Base-by-base conservation (phyloP, 2,329 filamentous ascomycete genomes). In the Exophiala calicioides region DNA sequence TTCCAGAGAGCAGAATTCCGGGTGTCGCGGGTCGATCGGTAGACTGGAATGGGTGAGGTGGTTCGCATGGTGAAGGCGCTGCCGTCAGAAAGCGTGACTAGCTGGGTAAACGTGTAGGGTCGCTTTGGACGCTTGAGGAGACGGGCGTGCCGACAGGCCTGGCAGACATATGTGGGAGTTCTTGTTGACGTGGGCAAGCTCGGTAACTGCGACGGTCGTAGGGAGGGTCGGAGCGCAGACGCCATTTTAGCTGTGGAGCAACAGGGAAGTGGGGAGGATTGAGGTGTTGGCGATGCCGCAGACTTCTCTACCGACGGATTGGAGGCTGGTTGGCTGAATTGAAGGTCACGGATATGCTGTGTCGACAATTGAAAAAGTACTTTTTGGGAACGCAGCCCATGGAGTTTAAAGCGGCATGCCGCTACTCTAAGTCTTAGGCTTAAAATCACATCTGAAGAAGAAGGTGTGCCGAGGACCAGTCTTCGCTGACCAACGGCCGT, bases 61-160 rank as follows among this genome's bases (percentile, higher is more conserved):
- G 73, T 76, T 57, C 73, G 73, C 57, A 74, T 71, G 13, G 67
- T 68, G 64, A 73, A 97, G 50, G 90, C 86, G 62, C 82, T 87
- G 60, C 93, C 93, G 74, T 98, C 93, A 30, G 86, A 88, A 56
- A 97, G 85, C 43, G 90, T 90, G 58, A 98, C 78, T 51, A 98
- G 80, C 72, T 98, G 93, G n/a, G 91, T 96, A 77, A 96, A 97
- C 58, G 85, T 88, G 77, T 96, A 97, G 31, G 93, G 91, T 4
- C 90, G 82, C 63, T 90, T 86, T n/a, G 90, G 90, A 12, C 93
- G 88, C 53, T 79, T 80, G 64, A 97, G 81, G 55, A 95, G 86
- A 18, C 87, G 90, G 41, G 93, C 93, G 65, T 89, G 82, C 51
- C 90, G 85, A 65, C 82, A 76, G 72, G 90, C 86, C 38, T 69